Base-by-base conservation (phyloP, 202 grass and related monocot genomes). In the Brachypodium distachyon region DNA sequence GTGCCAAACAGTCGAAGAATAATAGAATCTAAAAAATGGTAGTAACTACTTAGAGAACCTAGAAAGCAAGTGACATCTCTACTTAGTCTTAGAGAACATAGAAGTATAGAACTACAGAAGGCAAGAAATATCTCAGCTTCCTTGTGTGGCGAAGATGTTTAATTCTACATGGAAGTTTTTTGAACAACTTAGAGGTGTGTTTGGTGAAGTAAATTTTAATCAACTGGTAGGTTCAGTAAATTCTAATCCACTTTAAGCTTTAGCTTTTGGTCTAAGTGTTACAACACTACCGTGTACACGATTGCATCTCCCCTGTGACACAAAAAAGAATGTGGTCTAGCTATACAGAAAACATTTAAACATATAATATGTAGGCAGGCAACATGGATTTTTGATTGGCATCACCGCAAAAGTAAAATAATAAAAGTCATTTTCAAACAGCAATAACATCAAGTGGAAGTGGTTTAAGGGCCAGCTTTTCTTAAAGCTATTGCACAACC, bases 31-130 rank as follows among this genome's bases (percentile, higher is more conserved):
- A 57, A 79, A 61, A 74, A 83, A 79, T 69, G 61, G 61, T 74
- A 74, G 68, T 83, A 74, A 69, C 74, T 83, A 74, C 85, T 83
- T 83, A 70, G 18, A 80, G 61, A 76, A 76, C 46, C 76, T 80
- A 75, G 47, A 80, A 84, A 76, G 75, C 46, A 69, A 76, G 62
- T 39, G n/a, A 64, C 47, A 70, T 74, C 36, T 69, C 49, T 73
- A 77, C 26, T 72, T 79, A 40, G 21, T 72, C 26, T 72, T 79
- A 40, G 21, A 81, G 7, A 17, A 42, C 22, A 76, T 76, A 29
- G 12, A n/a, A n/a, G n/a, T n/a, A n/a, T n/a, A n/a, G n/a, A n/a
- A n/a, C n/a, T n/a, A n/a, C n/a, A n/a, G n/a, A 47, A 61, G n/a
- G 19, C n/a, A 67, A 78, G n/a, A 78, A 70, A 67, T 83, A 73